phyloP scores from a whole-genome alignment of 1,139 yeast species.

The Debaryomyces fabryi region DNA sequence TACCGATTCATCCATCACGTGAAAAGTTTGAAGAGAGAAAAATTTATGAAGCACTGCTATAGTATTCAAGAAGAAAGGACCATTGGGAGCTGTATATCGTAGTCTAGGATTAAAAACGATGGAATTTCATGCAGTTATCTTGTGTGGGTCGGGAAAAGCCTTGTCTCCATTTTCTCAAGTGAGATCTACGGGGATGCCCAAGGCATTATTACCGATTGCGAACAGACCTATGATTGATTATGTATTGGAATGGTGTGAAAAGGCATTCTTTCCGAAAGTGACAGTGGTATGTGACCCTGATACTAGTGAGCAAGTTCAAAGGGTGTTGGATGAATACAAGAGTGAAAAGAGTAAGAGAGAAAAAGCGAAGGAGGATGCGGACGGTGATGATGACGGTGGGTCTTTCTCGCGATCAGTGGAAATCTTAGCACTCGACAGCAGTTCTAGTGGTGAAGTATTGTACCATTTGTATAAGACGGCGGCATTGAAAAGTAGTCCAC shows the following conservation, averaged over 20 bases:
- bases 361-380: constrained; percentile 12
- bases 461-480: constrained; percentile 47
- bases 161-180: constrained; percentile 71
- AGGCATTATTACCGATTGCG: constrained; percentile 87
- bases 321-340: constrained; percentile 51
- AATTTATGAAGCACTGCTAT: background rate
- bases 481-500: constrained; percentile 35
- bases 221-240: constrained; percentile 88
- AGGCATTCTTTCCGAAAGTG: constrained; percentile 70
- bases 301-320: constrained; percentile 27
- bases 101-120: constrained; percentile 32
- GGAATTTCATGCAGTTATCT: constrained; percentile 91
- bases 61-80: background rate
- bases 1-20: constrained; percentile 6
- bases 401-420: constrained; percentile 33
- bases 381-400: constrained; percentile 12
- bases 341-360: constrained; percentile 24
- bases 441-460: constrained; percentile 67
- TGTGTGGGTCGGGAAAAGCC: constrained; percentile 82
- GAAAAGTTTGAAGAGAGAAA: constrained; percentile 9
- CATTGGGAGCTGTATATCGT: background rate
- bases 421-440: constrained; percentile 48
- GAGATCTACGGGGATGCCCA: constrained; percentile 64
- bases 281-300: constrained; percentile 40
- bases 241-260: constrained; percentile 91